Percentiles rank a stretch among this genome's conserved stretches.
These are phyloP conservation scores for Neurospora tetrasperma DNA, from an alignment of 495 filamentous ascomycete species.

Conservation along the genomic window DNA sequence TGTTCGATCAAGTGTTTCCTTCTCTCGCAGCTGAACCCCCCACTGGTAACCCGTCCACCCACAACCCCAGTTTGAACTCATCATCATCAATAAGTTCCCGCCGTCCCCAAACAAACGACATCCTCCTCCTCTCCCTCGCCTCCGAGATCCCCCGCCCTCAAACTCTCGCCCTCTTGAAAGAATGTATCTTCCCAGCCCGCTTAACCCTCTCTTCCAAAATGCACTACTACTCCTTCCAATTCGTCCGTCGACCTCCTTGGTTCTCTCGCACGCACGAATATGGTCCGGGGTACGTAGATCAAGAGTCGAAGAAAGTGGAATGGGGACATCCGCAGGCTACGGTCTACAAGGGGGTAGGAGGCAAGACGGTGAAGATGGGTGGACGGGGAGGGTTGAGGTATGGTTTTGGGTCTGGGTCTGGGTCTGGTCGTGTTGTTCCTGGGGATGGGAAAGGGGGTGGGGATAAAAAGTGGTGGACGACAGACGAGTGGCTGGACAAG, in stretches of 20 bases:
- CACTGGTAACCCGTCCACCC: too few relatives aligned
- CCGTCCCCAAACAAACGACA: slow-evolving; percentile 27
- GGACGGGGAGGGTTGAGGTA: slow-evolving; percentile 29
- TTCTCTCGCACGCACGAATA: background rate
- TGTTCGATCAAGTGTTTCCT: slow-evolving; percentile 40
- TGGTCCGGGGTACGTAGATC: slow-evolving; percentile 28
- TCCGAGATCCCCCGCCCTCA: slow-evolving; percentile 44
- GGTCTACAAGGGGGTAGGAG: slow-evolving; percentile 32
- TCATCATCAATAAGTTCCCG: background rate
- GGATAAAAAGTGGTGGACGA: too few relatives aligned
- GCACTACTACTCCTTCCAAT: slow-evolving; percentile 49
- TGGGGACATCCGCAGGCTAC: slow-evolving; percentile 50
- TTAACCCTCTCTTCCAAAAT: slow-evolving; percentile 42
- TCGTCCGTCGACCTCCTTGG: background rate
- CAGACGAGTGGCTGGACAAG: background rate
- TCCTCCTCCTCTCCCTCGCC: slow-evolving; percentile 38
- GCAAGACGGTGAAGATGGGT: slow-evolving; percentile 37
- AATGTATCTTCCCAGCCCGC: slow-evolving; percentile 41
- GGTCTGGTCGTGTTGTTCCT: too few relatives aligned
- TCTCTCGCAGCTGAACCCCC: slow-evolving; percentile 15
- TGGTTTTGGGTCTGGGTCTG: slow-evolving; percentile 12
- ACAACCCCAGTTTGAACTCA: background rate
- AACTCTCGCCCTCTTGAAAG: slow-evolving; percentile 32
- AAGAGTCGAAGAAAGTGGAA: slow-evolving; percentile 26
- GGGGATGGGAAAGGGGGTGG: too few relatives aligned